These are phyloP conservation scores for Aspergillus sp. DNA, from an alignment of 2,329 filamentous ascomycete species.

Conservation along the genomic window DNA sequence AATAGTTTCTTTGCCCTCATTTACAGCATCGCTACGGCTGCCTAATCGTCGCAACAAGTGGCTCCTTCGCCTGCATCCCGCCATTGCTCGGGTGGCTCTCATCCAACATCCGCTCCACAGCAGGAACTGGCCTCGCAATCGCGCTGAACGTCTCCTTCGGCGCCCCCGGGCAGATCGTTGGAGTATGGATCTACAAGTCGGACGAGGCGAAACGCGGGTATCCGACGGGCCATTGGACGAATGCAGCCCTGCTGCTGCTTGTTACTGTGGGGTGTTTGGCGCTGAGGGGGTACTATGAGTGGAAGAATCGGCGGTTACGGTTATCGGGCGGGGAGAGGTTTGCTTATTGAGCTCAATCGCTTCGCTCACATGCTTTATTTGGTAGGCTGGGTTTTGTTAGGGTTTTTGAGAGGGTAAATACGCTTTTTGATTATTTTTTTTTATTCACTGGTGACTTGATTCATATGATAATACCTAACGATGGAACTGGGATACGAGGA, in stretches of 20 bases:
- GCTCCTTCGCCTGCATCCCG: slow-evolving; percentile 68
- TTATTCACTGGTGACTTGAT: not conserved
- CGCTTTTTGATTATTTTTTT: not conserved
- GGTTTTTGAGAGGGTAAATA: not conserved
- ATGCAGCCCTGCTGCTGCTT: slow-evolving; percentile 61
- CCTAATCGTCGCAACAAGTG: slow-evolving; percentile 65
- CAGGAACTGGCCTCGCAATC: slow-evolving; percentile 66
- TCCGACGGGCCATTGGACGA: slow-evolving; percentile 69
- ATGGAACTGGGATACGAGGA: not conserved
- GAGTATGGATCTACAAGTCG: slow-evolving; percentile 72
- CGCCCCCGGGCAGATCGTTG: slow-evolving; percentile 68
- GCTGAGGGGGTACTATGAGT: slow-evolving; percentile 58
- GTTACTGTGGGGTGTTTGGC: slow-evolving; percentile 56
- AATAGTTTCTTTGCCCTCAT: not conserved
- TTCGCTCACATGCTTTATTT: not conserved
- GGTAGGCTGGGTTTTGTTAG: not conserved
- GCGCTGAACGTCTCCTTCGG: slow-evolving; percentile 69
- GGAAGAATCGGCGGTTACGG: slow-evolving; percentile 39
- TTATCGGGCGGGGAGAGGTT: slow-evolving; percentile 23
- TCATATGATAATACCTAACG: not conserved
- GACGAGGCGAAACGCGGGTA: slow-evolving; percentile 61
- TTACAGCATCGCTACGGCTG: slow-evolving; percentile 62
- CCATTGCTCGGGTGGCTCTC: slow-evolving; percentile 70
- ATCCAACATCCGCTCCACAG: slow-evolving; percentile 65
- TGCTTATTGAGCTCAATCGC: slow-evolving; percentile 23